These are phyloP conservation scores for Hypoxylon perforatum DNA, from an alignment of 495 filamentous ascomycete genomes.

Conservation along the genomic window DNA sequence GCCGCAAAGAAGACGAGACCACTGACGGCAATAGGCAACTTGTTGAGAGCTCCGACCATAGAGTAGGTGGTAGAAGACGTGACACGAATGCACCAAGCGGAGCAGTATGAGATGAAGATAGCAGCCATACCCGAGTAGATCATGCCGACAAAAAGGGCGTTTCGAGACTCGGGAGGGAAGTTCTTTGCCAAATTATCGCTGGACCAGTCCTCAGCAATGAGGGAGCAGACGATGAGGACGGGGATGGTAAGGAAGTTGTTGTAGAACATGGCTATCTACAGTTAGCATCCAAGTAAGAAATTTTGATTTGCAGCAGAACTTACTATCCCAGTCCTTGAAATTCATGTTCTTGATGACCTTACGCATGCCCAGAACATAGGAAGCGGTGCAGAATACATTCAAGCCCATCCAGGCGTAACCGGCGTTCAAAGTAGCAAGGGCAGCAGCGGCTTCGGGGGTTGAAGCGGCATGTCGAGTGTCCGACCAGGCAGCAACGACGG, in stretches of 20 bases:
- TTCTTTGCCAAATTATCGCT: slow-evolving; percentile 82
- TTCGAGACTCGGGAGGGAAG: slow-evolving; percentile 83
- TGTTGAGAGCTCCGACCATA: slow-evolving; percentile 98
- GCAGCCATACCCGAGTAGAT: slow-evolving; percentile 91
- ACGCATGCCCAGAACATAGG: slow-evolving; percentile 92
- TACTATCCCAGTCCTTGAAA: slow-evolving; percentile 99
- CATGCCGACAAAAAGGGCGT: slow-evolving; percentile 85
- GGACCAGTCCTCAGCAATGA: slow-evolving; percentile 93
- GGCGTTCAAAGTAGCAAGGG: slow-evolving; percentile 90
- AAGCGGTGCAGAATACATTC: slow-evolving; percentile 95
- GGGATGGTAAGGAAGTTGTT: slow-evolving; percentile 99
- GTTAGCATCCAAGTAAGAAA: slow-evolving; percentile 44
- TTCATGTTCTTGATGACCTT: slow-evolving; percentile 99
- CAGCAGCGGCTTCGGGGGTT: slow-evolving; percentile 70
- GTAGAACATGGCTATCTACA: slow-evolving; percentile 91
- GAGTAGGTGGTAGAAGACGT: slow-evolving; percentile 97
- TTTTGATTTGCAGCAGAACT: slow-evolving; percentile 49
- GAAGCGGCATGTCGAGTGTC: slow-evolving; percentile 89
- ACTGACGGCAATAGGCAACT: slow-evolving; percentile 91
- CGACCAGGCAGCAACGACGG: slow-evolving; percentile 95
- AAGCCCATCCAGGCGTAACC: slow-evolving; percentile 98
- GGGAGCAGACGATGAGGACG: slow-evolving; percentile 83
- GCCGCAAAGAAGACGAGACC: slow-evolving; percentile 96
- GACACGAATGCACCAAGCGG: slow-evolving; percentile 97
- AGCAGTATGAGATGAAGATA: slow-evolving; percentile 98